Base-by-base conservation (phyloP, 1,139 yeast species). In the Pichia sp. region DNA sequence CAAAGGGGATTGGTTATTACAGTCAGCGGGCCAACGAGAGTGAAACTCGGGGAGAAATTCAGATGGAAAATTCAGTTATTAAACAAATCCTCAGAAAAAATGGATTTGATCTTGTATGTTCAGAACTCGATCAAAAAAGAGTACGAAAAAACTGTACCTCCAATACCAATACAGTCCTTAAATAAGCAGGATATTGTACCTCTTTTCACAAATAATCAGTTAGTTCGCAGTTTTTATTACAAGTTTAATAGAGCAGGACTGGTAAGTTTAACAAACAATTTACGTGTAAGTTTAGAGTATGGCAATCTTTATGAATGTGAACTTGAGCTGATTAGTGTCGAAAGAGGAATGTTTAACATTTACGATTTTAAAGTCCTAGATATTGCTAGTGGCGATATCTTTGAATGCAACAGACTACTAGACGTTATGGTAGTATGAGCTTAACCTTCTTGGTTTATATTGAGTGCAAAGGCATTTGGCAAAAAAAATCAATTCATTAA, bases 31-130 rank as follows among this genome's bases (percentile, higher is more conserved):
- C 80, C 81, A 13, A 77, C 86, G 15, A 61, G 78, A 45, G 81
- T 85, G 7, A 74, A 76, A 59, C 69, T 85, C 13, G 95, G 95
- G 1, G 79, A 82, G 53, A 74, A 77, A 5, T 80, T 81, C 61
- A 76, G 74, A 53, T 84, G 93, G 88, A 78, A 77, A 54, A 75
- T 87, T 5, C 88, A 84, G 64, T 85, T 87, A 1, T 77, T 86
- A 54, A 88, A 87, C 70, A 77, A 77, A 57, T 65, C 69, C 6
- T 74, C 84, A 32, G 62, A 75, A 57, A 69, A 75, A 61, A 69
- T 83, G 68, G 72, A 78, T 62, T 61, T 84, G 15, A 61, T 68
- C 1, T 54, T 68, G 10, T 67, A 62, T 52, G 62, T 68, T 36
- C 71, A 68, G 52, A 65, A 69, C 13, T 64, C 70, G 8, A 63